These are phyloP conservation scores for Phialophora expanda DNA, from an alignment of 2,329 filamentous ascomycete species.

Conservation along the genomic window DNA sequence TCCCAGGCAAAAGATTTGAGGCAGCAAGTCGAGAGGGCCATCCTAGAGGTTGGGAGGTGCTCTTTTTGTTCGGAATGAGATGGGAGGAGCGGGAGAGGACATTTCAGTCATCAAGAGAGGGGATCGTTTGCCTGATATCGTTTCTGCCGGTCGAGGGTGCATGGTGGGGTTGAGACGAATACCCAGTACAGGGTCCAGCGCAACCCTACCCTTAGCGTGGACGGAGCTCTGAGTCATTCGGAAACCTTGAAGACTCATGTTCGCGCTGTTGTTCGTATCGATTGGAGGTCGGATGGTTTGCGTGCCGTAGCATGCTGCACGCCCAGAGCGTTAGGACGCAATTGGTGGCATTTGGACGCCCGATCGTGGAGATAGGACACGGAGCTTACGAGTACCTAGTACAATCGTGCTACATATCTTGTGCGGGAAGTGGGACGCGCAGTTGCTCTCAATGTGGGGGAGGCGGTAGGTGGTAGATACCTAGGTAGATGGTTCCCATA, in stretches of 20 bases:
- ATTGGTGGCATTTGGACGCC: neutral
- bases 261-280: neutral
- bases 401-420: no score
- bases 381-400: neutral
- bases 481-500: no score
- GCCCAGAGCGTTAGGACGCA: neutral
- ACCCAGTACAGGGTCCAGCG: no score
- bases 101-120: neutral
- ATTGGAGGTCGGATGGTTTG: neutral
- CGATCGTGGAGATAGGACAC: neutral
- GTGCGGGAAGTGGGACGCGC: neutral
- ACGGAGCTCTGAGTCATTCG: neutral
- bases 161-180: no score
- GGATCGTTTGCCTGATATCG: neutral
- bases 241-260: neutral
- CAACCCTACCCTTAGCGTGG: neutral
- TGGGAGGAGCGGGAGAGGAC: neutral
- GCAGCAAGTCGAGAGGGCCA: slow-evolving; percentile 44
- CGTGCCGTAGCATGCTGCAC: neutral
- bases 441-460: neutral
- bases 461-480: no score
- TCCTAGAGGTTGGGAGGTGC: neutral
- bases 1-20: slow-evolving; percentile 42
- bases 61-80: neutral
- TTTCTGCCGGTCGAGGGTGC: neutral